phyloP scores from a whole-genome alignment of 306 rosid genomes.

The Sicyos edulis region DNA sequence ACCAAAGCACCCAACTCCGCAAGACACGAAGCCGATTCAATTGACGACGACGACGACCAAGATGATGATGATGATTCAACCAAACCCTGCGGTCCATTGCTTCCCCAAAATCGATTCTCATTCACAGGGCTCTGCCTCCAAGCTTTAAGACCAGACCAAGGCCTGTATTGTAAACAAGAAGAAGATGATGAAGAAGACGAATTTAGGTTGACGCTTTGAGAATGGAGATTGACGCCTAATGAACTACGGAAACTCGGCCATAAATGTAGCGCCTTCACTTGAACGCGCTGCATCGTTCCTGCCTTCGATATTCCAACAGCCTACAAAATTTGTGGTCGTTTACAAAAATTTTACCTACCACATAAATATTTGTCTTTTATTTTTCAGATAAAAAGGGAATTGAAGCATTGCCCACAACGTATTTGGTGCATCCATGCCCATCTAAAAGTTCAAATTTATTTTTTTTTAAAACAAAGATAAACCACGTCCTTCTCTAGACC shows the following conservation, averaged over 20 bases:
- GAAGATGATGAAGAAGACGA: background rate
- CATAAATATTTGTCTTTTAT: background rate
- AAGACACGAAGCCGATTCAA: constrained; percentile 47
- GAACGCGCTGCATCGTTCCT: constrained; percentile 31
- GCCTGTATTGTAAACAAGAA: constrained; percentile 24
- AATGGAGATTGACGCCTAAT: constrained; percentile 4
- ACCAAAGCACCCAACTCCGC: constrained; percentile 78
- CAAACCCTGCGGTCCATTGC: constrained; percentile 45
- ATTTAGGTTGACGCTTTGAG: constrained; percentile 23
- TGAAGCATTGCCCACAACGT: too few relatives aligned
- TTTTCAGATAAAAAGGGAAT: too few relatives aligned
- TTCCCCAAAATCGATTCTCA: constrained; percentile 69
- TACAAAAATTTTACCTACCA: background rate
- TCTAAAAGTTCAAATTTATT: too few relatives aligned
- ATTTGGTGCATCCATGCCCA: too few relatives aligned
- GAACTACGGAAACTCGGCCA: constrained; percentile 18
- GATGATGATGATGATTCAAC: constrained; percentile 5
- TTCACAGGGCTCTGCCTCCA: constrained; percentile 67
- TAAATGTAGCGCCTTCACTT: constrained; percentile 16
- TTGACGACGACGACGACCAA: background rate
- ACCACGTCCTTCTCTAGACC: too few relatives aligned
- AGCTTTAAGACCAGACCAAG: constrained; percentile 63
- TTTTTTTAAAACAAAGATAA: too few relatives aligned
- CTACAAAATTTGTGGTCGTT: background rate
- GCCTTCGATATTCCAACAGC: constrained; percentile 1